phyloP scores from a whole-genome alignment of 495 filamentous ascomycete genomes.

The Penicillium salamii region DNA sequence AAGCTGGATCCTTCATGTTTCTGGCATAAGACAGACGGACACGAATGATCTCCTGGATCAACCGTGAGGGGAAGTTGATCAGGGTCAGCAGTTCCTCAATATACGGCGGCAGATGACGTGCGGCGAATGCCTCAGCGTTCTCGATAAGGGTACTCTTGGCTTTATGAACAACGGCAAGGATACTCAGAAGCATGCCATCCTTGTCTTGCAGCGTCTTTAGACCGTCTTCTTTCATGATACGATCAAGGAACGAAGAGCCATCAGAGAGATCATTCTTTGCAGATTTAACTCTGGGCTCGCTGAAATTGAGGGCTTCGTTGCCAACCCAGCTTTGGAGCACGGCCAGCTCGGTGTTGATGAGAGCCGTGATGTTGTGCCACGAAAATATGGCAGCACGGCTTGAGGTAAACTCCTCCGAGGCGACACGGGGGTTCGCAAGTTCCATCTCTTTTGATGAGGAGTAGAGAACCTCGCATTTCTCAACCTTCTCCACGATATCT shows the following conservation, averaged over 20 bases:
- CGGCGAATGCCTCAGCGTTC: constrained; percentile 80
- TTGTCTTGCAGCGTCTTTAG: constrained; percentile 83
- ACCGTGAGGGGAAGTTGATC: constrained; percentile 92
- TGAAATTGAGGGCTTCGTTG: constrained; percentile 91
- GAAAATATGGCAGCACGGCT: constrained; percentile 85
- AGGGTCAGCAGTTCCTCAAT: constrained; percentile 94
- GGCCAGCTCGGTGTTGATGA: constrained; percentile 91
- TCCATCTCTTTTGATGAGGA: constrained; percentile 74
- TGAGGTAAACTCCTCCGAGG: constrained; percentile 69
- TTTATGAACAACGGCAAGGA: constrained; percentile 82
- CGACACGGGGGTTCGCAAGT: constrained; percentile 64
- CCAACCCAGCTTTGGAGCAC: constrained; percentile 95
- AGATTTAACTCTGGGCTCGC: constrained; percentile 49
- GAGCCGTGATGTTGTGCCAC: constrained; percentile 96
- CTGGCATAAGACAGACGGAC: constrained; percentile 88
- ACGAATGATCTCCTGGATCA: constrained; percentile 95
- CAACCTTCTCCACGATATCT: constrained; percentile 83
- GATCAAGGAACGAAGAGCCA: constrained; percentile 88
- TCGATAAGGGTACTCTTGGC: constrained; percentile 88
- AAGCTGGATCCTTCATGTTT: constrained; percentile 87
- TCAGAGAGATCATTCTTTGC: constrained; percentile 68
- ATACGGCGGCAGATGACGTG: constrained; percentile 91
- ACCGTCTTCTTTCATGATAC: constrained; percentile 97
- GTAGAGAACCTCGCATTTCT: constrained; percentile 79
- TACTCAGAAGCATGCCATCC: constrained; percentile 78